Percentiles rank a stretch among this genome's conserved stretches.
Evolutionary conservation across 1,284 basidiomycete genomes (phyloP).

Genomic region (Sporisorium sorghi): DNA sequence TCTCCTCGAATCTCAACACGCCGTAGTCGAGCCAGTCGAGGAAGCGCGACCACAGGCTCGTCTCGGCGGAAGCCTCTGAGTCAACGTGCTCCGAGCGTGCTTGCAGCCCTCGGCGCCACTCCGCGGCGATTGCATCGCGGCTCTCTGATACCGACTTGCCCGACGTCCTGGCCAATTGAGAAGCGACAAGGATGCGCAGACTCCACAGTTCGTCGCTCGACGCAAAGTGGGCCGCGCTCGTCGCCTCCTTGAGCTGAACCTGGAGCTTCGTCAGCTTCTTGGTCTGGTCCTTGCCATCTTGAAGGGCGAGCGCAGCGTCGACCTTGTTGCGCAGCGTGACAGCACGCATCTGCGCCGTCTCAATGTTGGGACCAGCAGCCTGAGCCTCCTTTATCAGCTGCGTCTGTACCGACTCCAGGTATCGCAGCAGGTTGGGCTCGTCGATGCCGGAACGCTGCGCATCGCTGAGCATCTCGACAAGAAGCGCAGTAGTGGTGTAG

Average conservation of each 20-base stretch:
- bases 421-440: slow-evolving; percentile 53
- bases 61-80: slow-evolving; percentile 10
- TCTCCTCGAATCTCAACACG: slow-evolving; percentile 9
- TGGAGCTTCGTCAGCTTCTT: slow-evolving; percentile 25
- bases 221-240: slow-evolving; percentile 14
- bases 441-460: slow-evolving; percentile 47
- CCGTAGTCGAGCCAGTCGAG: slow-evolving; percentile 45
- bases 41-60: slow-evolving; percentile 34
- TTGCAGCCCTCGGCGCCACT: slow-evolving; percentile 42
- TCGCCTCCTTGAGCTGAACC: slow-evolving; percentile 37
- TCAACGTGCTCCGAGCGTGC: slow-evolving; percentile 28
- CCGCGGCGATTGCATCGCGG: slow-evolving; percentile 24
- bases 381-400: slow-evolving; percentile 45
- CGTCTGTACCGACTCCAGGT: slow-evolving; percentile 40
- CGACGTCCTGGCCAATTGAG: slow-evolving; percentile 24
- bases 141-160: slow-evolving; percentile 13
- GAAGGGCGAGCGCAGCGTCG: slow-evolving; percentile 19
- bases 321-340: slow-evolving; percentile 24
- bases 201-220: slow-evolving; percentile 46
- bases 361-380: slow-evolving; percentile 28
- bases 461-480: slow-evolving; percentile 49
- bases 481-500: slow-evolving; percentile 32
- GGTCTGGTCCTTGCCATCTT: slow-evolving; percentile 17
- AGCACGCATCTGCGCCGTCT: slow-evolving; percentile 48
- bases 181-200: slow-evolving; percentile 36